phyloP scores from a whole-genome alignment of 2,329 filamentous ascomycete species.

The Verticillium dahliae region DNA sequence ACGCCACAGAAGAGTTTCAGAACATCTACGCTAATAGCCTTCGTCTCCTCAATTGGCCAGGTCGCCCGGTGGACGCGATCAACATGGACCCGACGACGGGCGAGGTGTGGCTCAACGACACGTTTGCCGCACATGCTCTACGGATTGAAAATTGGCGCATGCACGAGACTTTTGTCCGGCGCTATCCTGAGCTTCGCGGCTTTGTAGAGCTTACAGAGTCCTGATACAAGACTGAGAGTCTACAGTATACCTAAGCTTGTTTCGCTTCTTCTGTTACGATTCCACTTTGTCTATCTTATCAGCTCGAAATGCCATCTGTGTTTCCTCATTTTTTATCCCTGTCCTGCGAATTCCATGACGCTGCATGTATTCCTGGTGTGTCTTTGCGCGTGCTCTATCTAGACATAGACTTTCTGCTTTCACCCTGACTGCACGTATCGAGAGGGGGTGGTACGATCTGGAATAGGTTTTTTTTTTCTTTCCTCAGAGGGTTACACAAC shows the following conservation, averaged over 20 bases:
- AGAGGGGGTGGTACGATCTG: neutral
- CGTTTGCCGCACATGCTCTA: slow-evolving; percentile 17
- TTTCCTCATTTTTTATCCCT: neutral
- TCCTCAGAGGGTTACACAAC: neutral
- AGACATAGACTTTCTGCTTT: neutral
- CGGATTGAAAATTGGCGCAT: slow-evolving; percentile 18
- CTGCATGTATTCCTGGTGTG: neutral
- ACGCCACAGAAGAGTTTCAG: slow-evolving; percentile 29
- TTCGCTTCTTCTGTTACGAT: neutral
- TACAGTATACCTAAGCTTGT: neutral
- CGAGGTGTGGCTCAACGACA: slow-evolving; percentile 17
- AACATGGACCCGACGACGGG: slow-evolving; percentile 17
- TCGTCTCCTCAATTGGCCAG: slow-evolving; percentile 26
- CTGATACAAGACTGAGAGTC: slow-evolving; percentile 1
- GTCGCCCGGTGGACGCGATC: slow-evolving; percentile 15
- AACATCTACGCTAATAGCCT: slow-evolving; percentile 24
- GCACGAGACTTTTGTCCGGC: slow-evolving; percentile 16
- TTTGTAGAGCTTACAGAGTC: slow-evolving; percentile 8
- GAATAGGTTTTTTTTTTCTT: neutral
- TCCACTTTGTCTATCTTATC: slow-evolving; percentile 2
- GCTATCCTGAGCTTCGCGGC: slow-evolving; percentile 19
- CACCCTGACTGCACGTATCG: neutral
- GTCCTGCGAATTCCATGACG: neutral
- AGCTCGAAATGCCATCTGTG: slow-evolving; percentile 1
- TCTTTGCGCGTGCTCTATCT: neutral